phyloP scores from a whole-genome alignment of 2,329 filamentous ascomycete species.

The Colletotrichum graminicola region DNA sequence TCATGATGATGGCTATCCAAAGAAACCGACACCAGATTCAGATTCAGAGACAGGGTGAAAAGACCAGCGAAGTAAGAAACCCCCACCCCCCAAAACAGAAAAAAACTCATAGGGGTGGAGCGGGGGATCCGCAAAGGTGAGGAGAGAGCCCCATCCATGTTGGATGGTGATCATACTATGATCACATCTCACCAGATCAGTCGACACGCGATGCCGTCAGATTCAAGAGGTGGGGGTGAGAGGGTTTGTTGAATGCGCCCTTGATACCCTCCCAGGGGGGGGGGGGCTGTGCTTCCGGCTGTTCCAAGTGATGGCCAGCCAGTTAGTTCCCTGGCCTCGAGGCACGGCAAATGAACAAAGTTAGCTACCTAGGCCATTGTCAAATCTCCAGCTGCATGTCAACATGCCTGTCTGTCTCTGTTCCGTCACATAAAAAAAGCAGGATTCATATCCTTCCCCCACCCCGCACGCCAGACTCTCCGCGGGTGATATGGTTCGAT shows the following conservation, averaged over 20 bases:
- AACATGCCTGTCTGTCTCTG: constrained; percentile 23
- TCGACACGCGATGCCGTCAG: constrained; percentile 12
- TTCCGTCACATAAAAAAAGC: constrained; percentile 8
- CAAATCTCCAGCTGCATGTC: constrained; percentile 24
- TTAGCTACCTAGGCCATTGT: not conserved
- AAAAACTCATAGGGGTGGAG: not conserved
- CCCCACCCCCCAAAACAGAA: too few species aligned
- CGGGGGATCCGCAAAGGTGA: constrained; percentile 10
- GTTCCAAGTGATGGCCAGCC: not conserved
- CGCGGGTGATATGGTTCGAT: constrained; percentile 20
- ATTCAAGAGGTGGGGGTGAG: not conserved
- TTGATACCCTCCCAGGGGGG: not conserved
- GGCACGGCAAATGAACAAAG: not conserved
- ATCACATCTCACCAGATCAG: constrained; percentile 38
- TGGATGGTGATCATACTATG: constrained; percentile 15
- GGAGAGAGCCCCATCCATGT: not conserved
- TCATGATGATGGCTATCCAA: not conserved
- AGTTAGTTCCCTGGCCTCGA: not conserved
- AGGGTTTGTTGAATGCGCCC: constrained; percentile 3
- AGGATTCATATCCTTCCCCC: constrained; percentile 1
- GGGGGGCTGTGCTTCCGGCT: not conserved
- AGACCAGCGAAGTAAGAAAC: not conserved
- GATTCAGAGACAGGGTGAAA: not conserved
- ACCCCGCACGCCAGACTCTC: not conserved
- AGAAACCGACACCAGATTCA: too few species aligned